phyloP scores from a whole-genome alignment of 345 rosid genomes.

The Odontarrhena argentea region DNA sequence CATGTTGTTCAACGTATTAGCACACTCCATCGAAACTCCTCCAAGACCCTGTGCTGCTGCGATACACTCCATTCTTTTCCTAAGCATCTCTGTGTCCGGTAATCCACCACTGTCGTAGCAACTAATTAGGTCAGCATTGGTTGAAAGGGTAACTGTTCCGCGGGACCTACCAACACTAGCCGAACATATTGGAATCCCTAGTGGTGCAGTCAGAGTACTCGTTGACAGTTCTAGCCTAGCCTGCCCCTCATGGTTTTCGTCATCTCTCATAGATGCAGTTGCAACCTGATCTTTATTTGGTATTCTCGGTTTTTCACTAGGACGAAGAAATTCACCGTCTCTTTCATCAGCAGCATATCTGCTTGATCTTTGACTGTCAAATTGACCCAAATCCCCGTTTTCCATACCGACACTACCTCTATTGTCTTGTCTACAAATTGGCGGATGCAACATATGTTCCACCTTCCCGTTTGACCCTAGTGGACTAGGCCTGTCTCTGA shows the following conservation, averaged over 20 bases:
- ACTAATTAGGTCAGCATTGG: conserved; percentile 48
- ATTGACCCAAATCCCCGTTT: conserved; percentile 70
- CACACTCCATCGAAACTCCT: conserved; percentile 84
- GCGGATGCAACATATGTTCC: conserved; percentile 55
- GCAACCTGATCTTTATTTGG: conserved; percentile 48
- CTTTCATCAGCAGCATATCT: conserved; percentile 59
- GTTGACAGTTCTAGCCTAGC: conserved; percentile 45
- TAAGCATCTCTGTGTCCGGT: conserved; percentile 66
- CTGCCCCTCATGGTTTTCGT: conserved; percentile 57
- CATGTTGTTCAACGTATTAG: conserved; percentile 69
- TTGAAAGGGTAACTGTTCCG: conserved; percentile 51
- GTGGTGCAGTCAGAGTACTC: conserved; percentile 69
- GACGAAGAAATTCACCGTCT: conserved; percentile 49
- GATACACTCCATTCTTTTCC: conserved; percentile 79
- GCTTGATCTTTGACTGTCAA: conserved; percentile 69
- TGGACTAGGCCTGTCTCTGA: conserved; percentile 75
- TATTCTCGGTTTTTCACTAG: conserved; percentile 44
- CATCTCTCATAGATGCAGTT: conserved; percentile 44
- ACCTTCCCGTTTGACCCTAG: conserved; percentile 90
- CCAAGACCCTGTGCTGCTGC: conserved; percentile 77
- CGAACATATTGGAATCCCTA: conserved; percentile 74
- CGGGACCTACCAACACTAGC: conserved; percentile 66
- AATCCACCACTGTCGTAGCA: conserved; percentile 62
- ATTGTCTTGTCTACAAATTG: conserved; percentile 55
- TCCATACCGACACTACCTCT: conserved; percentile 52